A percentile compares a stretch with the other conserved stretches of the same genome.
Conservation (phyloP, 2,329 filamentous ascomycete species). For the Stemphylium vesicarium region DNA sequence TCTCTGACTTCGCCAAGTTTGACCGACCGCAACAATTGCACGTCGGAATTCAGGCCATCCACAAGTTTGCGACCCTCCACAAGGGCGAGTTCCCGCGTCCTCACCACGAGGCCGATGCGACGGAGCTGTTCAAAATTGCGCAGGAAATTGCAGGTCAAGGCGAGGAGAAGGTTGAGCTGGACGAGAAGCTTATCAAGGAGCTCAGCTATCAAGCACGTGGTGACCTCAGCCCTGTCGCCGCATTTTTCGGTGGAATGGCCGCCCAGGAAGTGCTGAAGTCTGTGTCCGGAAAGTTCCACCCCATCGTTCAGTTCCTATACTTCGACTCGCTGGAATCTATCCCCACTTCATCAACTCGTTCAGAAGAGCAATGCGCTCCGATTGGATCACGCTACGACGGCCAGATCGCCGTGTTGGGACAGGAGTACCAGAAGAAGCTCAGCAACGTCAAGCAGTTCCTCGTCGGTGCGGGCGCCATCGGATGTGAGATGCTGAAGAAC, state of each 20-base stretch:
- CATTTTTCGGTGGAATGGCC: constrained; percentile 90
- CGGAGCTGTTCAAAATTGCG: constrained; percentile 76
- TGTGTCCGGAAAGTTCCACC: constrained; percentile 96
- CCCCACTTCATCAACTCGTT: constrained; percentile 74
- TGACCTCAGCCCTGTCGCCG: constrained; percentile 89
- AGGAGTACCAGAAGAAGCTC: constrained; percentile 92
- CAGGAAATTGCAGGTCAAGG: constrained; percentile 71
- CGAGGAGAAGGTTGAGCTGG: constrained; percentile 79
- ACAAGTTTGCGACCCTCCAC: constrained; percentile 79
- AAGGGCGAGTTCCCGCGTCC: constrained; percentile 76
- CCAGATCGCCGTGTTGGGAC: constrained; percentile 94
- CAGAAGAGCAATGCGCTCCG: constrained; percentile 87
- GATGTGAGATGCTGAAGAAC: constrained; percentile 99
- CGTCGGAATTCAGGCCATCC: constrained; percentile 88
- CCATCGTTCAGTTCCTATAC: constrained; percentile 95
- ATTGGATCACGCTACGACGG: constrained; percentile 88
- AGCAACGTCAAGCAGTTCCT: constrained; percentile 90
- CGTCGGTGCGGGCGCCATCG: constrained; percentile 95
- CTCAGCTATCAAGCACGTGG: constrained; percentile 93
- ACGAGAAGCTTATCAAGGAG: constrained; percentile 91
- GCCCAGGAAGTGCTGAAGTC: constrained; percentile 97
- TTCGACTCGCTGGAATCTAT: constrained; percentile 98
- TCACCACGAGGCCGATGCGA: constrained; percentile 83
- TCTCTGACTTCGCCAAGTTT: constrained; percentile 98
- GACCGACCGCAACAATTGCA: constrained; percentile 93